Evolutionary conservation across 306 rosid species (phyloP).

Genomic region (Quercus alba): DNA sequence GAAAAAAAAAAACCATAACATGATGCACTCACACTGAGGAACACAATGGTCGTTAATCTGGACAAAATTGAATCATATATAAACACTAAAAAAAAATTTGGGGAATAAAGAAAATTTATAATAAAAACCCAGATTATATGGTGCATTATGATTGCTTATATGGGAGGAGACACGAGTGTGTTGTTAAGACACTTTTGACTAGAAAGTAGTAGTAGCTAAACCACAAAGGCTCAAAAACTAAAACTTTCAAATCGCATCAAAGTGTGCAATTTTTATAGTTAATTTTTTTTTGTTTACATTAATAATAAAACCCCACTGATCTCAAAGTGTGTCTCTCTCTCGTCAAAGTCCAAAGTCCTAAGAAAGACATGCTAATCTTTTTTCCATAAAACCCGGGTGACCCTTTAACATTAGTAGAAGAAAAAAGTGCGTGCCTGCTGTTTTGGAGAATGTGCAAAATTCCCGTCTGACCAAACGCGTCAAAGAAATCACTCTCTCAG

Average conservation of each 20-base stretch:
- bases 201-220: conserved; percentile 38
- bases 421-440: conserved; percentile 41
- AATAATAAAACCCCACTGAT: conserved; percentile 25
- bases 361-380: conserved; percentile 65
- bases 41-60: no score
- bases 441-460: conserved; percentile 70
- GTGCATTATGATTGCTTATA: background rate
- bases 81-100: background rate
- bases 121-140: background rate
- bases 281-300: background rate
- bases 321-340: background rate
- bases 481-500: background rate
- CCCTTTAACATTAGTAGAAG: conserved; percentile 44
- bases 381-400: conserved; percentile 87
- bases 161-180: conserved; percentile 40
- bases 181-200: conserved; percentile 20
- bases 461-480: conserved; percentile 41
- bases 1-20: background rate
- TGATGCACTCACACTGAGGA: no score
- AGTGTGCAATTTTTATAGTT: background rate
- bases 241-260: conserved; percentile 32
- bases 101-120: background rate
- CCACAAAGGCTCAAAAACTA: conserved; percentile 19
- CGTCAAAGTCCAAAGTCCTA: conserved; percentile 66
- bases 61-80: background rate